Evolutionary conservation across 768 basidiomycete species (phyloP), one percentile per base, ranked within the genome.

Genomic region (Phylloporus scabripes): DNA sequence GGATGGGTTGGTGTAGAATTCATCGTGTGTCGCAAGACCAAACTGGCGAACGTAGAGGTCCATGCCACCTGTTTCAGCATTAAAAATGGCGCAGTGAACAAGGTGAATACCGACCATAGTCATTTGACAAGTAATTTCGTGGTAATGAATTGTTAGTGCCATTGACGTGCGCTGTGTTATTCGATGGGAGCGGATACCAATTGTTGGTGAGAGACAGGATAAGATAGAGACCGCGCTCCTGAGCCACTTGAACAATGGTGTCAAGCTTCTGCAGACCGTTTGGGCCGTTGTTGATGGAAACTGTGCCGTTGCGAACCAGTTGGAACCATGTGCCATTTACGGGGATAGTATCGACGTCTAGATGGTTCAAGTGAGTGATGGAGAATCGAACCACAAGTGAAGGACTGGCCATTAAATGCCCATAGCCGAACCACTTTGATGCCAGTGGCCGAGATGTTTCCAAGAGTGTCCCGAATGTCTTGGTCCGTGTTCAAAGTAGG

Each of bases 241-340:
- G 68, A 2, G 83, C 84, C 46, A 78, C 65, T 43, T 73, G 59
- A 28, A 82, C 58, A 26, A 85, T 70, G 42, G 72, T 78, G 58
- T 85, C 83, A 32, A 86, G 68, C 50, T 77, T 80, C 50, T 81
- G 79, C 44, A 85, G 69, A 41, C 83, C 83, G 48, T 78, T 81
- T 18, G 80, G 63, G 5, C 82, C 82, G 33, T 71, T 67, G 57
- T 86, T 86, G 60, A 86, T 67, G 12, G 72, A 66, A 1, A 70
- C 57, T 0, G 75, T 79, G 12, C 80, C 79, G 49, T 86, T 78
- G n/a, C 39, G 33, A 49, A 84, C 69, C 12, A 78, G 65, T 51
- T 84, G 82, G 65, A 86, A 79, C 80, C 79, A 87, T 17, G 78
- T 79, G 0, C 82, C 80, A 46, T 78, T 74, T 45, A 66, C 57